A percentile compares a stretch with the other conserved stretches of the same genome.
phyloP scores from a whole-genome alignment of 2,329 filamentous ascomycete genomes.

The Periconia sp. region DNA sequence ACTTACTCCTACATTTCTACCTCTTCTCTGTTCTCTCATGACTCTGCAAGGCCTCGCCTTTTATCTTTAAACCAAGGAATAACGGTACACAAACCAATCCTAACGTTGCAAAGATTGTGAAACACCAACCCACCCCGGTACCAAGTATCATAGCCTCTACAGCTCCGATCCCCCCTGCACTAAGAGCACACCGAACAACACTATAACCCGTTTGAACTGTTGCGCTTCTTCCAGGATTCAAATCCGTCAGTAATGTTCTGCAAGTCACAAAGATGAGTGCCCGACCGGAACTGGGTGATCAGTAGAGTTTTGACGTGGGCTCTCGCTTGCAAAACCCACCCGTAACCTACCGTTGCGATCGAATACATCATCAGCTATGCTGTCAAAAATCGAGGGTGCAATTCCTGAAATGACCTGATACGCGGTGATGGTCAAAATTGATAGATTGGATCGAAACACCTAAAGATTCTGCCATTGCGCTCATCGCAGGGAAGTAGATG shows the following conservation, averaged over 20 bases:
- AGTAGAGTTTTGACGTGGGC: not conserved
- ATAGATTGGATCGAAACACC: too few species aligned
- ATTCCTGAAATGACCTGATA: too few species aligned
- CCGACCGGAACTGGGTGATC: not conserved
- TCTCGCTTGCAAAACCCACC: constrained; percentile 1
- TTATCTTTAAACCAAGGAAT: not conserved
- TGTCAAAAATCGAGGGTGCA: too few species aligned
- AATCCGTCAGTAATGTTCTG: constrained; percentile 4
- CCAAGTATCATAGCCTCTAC: constrained; percentile 2
- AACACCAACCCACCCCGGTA: constrained; percentile 3
- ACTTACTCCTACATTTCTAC: too few species aligned
- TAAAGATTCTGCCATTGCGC: too few species aligned
- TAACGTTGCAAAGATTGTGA: not conserved
- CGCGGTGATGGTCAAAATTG: too few species aligned
- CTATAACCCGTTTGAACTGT: constrained; percentile 4
- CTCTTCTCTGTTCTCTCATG: too few species aligned
- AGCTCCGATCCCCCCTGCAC: not conserved
- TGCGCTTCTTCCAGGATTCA: constrained; percentile 2
- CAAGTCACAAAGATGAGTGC: constrained; percentile 2
- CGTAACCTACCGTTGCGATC: not conserved
- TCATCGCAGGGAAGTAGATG: too few species aligned
- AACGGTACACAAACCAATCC: constrained; percentile 1
- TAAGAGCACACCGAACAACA: not conserved
- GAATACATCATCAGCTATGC: too few species aligned
- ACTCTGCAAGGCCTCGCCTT: not conserved